Conservation (phyloP, 2,329 filamentous ascomycete genomes). For the Calonectria naviculata region DNA sequence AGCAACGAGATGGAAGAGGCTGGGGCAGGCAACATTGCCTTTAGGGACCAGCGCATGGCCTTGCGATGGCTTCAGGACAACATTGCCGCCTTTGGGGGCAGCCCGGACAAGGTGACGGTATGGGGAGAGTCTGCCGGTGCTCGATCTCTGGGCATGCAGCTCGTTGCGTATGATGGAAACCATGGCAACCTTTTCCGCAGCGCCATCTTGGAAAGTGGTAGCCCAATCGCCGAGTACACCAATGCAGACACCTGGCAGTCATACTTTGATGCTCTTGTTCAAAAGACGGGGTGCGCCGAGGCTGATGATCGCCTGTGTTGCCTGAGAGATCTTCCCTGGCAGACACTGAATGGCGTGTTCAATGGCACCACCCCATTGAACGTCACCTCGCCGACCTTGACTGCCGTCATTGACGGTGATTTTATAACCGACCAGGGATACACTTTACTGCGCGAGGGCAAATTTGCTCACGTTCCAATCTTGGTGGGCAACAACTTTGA, state of each 20-base stretch:
- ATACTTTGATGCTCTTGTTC: slow-evolving; percentile 44
- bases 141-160: slow-evolving; percentile 60
- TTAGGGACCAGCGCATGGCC: slow-evolving; percentile 61
- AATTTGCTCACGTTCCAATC: slow-evolving; percentile 73
- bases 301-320: slow-evolving; percentile 42
- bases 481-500: slow-evolving; percentile 72
- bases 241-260: slow-evolving; percentile 37
- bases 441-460: slow-evolving; percentile 64
- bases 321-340: slow-evolving; percentile 44
- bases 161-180: slow-evolving; percentile 62
- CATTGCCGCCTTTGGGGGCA: slow-evolving; percentile 61
- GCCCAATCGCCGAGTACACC: slow-evolving; percentile 42
- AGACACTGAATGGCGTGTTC: slow-evolving; percentile 44
- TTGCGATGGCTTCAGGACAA: slow-evolving; percentile 63
- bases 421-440: slow-evolving; percentile 56
- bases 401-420: slow-evolving; percentile 48
- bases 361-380: slow-evolving; percentile 34
- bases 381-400: slow-evolving; percentile 28
- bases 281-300: slow-evolving; percentile 35
- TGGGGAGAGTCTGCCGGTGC: slow-evolving; percentile 67
- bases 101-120: slow-evolving; percentile 58
- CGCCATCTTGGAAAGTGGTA: slow-evolving; percentile 62
- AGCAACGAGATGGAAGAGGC: slow-evolving; percentile 53
- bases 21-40: slow-evolving; percentile 61
- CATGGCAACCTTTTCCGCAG: slow-evolving; percentile 65